phyloP scores from a whole-genome alignment of 352 stramenopile species.

The Thalassiosira exigua region DNA sequence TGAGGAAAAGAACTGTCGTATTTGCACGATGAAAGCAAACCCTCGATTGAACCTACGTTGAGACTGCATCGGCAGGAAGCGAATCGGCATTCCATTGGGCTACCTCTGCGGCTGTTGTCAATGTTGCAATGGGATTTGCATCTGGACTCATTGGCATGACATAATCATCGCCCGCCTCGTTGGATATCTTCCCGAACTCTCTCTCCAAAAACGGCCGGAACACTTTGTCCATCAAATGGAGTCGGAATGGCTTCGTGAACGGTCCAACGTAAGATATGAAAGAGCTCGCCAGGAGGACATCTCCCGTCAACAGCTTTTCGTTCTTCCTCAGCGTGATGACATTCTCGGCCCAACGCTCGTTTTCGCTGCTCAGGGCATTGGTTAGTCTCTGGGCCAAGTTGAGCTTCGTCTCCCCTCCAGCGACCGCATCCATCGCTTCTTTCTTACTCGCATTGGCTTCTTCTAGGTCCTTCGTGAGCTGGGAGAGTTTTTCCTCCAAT shows the following conservation, averaged over 20 bases:
- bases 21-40: too few species aligned
- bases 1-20: too few species aligned
- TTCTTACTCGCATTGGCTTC: slow-evolving; percentile 95
- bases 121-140: slow-evolving; percentile 92
- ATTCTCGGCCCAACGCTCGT: slow-evolving; percentile 94
- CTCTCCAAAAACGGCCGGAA: slow-evolving; percentile 41
- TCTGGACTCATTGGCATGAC: slow-evolving; percentile 92
- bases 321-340: slow-evolving; percentile 94
- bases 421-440: slow-evolving; percentile 93
- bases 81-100: slow-evolving; percentile 96
- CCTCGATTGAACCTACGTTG: too few species aligned
- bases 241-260: slow-evolving; percentile 91
- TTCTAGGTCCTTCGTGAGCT: slow-evolving; percentile 91
- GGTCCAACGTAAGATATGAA: slow-evolving; percentile 97
- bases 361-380: slow-evolving; percentile 93
- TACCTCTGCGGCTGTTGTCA: slow-evolving; percentile 95
- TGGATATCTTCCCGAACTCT: slow-evolving; percentile 74
- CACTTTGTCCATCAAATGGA: slow-evolving; percentile 83
- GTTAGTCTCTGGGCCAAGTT: slow-evolving; percentile 94
- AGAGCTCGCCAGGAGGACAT: slow-evolving; percentile 93
- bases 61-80: slow-evolving; percentile 95
- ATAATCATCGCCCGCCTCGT: slow-evolving; percentile 89
- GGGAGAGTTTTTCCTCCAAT: slow-evolving; percentile 91
- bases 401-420: slow-evolving; percentile 91
- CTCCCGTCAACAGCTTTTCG: slow-evolving; percentile 92